phyloP scores from a whole-genome alignment of 768 basidiomycete species.

The Mycena maculata region DNA sequence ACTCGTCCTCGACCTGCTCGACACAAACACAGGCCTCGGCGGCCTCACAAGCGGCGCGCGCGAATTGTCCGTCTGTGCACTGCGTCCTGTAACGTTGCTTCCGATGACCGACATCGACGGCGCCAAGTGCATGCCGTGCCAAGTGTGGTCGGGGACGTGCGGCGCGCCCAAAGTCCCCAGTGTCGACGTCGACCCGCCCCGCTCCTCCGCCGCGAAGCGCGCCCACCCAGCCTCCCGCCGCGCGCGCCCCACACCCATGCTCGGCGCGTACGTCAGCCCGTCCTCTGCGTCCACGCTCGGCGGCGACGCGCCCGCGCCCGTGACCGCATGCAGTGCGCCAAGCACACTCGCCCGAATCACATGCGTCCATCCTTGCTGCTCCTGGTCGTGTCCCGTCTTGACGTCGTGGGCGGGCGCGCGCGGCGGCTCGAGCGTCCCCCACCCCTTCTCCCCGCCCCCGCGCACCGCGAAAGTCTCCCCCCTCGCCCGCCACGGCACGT shows the following conservation, averaged over 20 bases:
- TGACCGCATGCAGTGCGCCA: conserved; percentile 19
- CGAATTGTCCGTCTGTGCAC: conserved; percentile 16
- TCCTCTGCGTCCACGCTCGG: not conserved
- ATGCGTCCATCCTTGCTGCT: conserved; percentile 25
- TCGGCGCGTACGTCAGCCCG: conserved; percentile 30
- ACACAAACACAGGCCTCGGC: conserved; percentile 17
- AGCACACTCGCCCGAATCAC: conserved; percentile 27
- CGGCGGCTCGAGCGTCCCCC: not conserved
- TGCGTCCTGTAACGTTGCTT: not conserved
- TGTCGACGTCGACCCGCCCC: not conserved
- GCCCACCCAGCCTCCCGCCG: conserved; percentile 29
- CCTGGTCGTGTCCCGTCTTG: not conserved
- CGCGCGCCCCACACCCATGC: conserved; percentile 13
- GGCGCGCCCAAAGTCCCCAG: not conserved
- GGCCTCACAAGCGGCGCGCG: conserved; percentile 17
- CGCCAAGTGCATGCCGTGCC: not conserved
- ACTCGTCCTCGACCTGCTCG: not conserved
- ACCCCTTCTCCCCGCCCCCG: conserved; percentile 8
- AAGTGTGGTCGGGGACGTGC: too few species aligned
- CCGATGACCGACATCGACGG: not conserved
- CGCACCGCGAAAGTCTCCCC: conserved; percentile 21
- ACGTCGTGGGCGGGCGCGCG: not conserved
- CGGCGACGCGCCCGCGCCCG: conserved; percentile 1
- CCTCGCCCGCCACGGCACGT: conserved; percentile 24
- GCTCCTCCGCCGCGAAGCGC: conserved; percentile 16